Conservation (phyloP, 306 rosid species). For the Cucurbita pepo region DNA sequence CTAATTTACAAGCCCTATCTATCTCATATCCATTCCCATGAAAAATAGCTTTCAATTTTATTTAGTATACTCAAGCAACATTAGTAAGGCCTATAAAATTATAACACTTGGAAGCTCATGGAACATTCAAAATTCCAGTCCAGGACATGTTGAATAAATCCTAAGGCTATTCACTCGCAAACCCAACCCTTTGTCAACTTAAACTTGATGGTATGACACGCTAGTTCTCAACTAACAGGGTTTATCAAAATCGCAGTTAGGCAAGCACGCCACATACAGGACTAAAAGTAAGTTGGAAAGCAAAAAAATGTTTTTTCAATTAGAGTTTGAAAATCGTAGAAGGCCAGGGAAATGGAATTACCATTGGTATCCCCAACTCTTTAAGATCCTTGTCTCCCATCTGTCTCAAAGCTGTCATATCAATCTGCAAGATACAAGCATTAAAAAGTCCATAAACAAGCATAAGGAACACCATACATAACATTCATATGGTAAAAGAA, state of each 20-base stretch:
- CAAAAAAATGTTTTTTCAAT: background rate
- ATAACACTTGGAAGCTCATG: background rate
- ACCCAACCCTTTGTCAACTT: background rate
- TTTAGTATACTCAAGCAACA: background rate
- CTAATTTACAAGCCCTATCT: background rate
- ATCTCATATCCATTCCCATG: background rate
- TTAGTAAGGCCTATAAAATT: background rate
- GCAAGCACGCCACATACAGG: background rate
- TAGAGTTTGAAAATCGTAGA: background rate
- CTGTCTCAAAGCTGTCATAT: constrained; percentile 50
- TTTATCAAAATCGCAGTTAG: background rate
- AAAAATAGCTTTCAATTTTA: background rate
- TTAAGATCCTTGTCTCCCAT: constrained; percentile 59
- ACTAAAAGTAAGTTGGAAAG: background rate
- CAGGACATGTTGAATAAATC: background rate
- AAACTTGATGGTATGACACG: background rate
- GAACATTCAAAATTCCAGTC: background rate
- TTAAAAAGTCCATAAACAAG: background rate
- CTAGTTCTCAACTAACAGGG: background rate
- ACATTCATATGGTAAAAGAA: background rate
- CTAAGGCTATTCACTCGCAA: background rate
- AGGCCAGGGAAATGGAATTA: constrained; percentile 10
- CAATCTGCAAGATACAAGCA: constrained; percentile 25
- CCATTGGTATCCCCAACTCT: constrained; percentile 64
- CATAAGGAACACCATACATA: background rate